A percentile compares a stretch with the other conserved stretches of the same genome.
phyloP scores from a whole-genome alignment of 345 rosid genomes.

The Aurinia saxatilis region DNA sequence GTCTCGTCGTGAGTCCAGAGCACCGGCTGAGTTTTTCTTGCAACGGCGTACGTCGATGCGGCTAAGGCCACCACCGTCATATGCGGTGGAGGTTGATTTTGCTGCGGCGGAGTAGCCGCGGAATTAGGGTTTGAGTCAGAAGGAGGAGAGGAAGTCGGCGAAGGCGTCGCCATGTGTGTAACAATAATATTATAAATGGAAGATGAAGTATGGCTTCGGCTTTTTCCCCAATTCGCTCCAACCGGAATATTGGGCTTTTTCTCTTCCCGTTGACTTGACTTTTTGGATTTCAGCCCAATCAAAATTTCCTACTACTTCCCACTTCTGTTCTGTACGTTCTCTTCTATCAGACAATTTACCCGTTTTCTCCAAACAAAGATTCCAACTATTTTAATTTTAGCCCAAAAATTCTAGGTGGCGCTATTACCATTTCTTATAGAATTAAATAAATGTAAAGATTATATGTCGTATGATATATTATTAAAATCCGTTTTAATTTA shows the following conservation, averaged over 20 bases:
- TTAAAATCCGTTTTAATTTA: no score
- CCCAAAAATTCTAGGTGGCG: no score
- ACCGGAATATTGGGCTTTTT: conserved; percentile 1
- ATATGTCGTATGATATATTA: no score
- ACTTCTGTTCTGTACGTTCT: no score
- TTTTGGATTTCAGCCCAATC: not conserved
- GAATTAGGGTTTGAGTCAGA: conserved; percentile 31
- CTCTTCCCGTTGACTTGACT: not conserved
- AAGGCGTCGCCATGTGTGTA: conserved; percentile 21
- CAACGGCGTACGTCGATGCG: conserved; percentile 8
- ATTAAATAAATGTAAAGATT: no score
- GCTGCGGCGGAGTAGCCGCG: conserved; percentile 13
- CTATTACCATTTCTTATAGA: no score
- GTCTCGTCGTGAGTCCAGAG: conserved; percentile 79
- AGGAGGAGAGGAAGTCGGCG: conserved; percentile 17
- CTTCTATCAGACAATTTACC: no score
- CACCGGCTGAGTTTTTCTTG: conserved; percentile 48
- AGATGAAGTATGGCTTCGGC: not conserved
- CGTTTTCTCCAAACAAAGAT: no score
- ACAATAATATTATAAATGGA: not conserved
- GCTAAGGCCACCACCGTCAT: conserved; percentile 19
- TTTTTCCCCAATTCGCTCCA: not conserved
- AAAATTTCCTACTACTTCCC: no score
- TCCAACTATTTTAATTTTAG: no score
- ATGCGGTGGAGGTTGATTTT: not conserved